These are phyloP conservation scores for Aspergillus haitiensis DNA, from an alignment of 495 filamentous ascomycete species.

Conservation along the genomic window DNA sequence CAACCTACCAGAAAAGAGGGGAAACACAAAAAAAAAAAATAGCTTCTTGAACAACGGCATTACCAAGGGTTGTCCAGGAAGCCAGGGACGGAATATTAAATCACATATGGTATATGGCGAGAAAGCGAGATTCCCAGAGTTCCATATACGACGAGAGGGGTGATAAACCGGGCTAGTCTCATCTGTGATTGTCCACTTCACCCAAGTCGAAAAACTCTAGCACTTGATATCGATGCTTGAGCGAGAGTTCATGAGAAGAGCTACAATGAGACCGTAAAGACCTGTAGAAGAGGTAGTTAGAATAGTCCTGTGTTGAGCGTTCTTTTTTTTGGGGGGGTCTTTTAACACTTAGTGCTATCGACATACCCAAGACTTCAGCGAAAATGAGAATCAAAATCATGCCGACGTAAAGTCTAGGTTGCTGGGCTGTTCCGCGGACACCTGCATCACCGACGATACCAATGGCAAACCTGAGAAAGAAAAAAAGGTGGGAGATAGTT, in stretches of 20 bases:
- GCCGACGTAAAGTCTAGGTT: conserved; percentile 96
- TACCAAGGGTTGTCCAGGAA: not conserved
- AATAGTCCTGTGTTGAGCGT: too few relatives aligned
- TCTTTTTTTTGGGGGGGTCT: too few relatives aligned
- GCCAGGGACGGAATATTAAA: not conserved
- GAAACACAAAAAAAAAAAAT: not conserved
- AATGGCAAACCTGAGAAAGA: conserved; percentile 73
- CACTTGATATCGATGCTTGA: conserved; percentile 36
- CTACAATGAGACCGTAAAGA: conserved; percentile 98
- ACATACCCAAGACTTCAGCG: conserved; percentile 95
- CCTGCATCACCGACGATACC: conserved; percentile 99
- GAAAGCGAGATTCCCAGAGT: conserved; percentile 11
- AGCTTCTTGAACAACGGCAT: not conserved
- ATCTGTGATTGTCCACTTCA: conserved; percentile 14
- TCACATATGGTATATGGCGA: not conserved
- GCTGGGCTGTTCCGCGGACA: conserved; percentile 97
- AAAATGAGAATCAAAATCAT: conserved; percentile 99
- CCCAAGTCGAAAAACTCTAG: conserved; percentile 30
- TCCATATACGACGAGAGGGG: conserved; percentile 13
- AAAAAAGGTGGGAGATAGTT: not conserved
- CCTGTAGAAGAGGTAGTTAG: conserved; percentile 43
- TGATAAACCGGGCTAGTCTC: conserved; percentile 12
- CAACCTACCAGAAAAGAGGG: not conserved
- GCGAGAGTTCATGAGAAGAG: conserved; percentile 94
- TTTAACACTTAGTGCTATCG: not conserved